phyloP scores from a whole-genome alignment of 108 stramenopile species.

The Cyclotella choctawhatcheeana region DNA sequence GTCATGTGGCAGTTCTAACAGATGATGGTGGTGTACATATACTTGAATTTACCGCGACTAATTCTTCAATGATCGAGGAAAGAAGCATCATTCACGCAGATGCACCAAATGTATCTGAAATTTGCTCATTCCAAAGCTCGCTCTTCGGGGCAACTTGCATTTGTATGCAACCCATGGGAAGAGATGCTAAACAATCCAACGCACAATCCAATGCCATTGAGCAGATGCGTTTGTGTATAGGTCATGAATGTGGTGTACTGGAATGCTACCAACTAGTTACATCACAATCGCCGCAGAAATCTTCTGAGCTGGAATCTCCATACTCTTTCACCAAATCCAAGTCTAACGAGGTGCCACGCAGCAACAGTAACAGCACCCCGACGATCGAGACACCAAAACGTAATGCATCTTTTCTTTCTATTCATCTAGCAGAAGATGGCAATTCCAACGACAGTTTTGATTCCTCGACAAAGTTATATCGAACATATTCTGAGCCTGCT shows the following conservation, averaged over 20 bases:
- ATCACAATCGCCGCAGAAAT: not conserved
- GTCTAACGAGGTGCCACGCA: slow-evolving; percentile 5
- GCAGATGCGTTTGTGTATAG: slow-evolving; percentile 33
- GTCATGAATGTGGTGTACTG: slow-evolving; percentile 38
- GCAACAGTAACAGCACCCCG: not conserved
- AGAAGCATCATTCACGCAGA: too few relatives aligned
- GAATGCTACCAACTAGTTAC: slow-evolving; percentile 21
- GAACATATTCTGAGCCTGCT: slow-evolving; percentile 33
- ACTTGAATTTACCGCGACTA: slow-evolving; percentile 14
- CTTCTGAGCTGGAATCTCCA: not conserved
- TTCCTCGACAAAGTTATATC: slow-evolving; percentile 9
- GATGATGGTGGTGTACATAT: slow-evolving; percentile 36
- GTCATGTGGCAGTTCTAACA: slow-evolving; percentile 46
- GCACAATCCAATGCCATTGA: not conserved
- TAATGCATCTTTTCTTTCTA: not conserved
- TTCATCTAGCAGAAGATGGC: not conserved
- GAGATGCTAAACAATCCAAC: not conserved
- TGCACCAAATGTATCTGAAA: slow-evolving; percentile 22
- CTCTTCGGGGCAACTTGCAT: slow-evolving; percentile 39
- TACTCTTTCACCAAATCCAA: slow-evolving; percentile 5
- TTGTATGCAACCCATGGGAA: slow-evolving; percentile 30
- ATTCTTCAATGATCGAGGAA: too few relatives aligned
- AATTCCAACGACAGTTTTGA: not conserved
- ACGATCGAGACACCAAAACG: slow-evolving; percentile 3
- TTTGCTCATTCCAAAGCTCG: slow-evolving; percentile 32